phyloP scores from a whole-genome alignment of 2,329 filamentous ascomycete genomes.

The Sclerotinia spermophila region DNA sequence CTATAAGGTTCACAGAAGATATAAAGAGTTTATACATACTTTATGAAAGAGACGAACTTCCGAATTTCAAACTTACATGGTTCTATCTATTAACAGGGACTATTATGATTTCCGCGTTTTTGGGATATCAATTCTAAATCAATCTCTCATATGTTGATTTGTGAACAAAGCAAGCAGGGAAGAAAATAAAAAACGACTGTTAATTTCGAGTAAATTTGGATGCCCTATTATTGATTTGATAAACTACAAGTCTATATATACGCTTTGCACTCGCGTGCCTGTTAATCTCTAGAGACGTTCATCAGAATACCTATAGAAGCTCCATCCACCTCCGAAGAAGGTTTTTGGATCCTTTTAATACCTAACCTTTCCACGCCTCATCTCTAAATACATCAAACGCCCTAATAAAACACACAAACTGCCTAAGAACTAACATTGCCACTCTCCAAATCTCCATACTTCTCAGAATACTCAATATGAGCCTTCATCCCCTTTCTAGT shows the following conservation, averaged over 20 bases:
- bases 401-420: neutral
- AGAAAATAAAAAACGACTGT: neutral
- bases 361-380: neutral
- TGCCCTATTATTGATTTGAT: neutral
- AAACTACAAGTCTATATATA: neutral
- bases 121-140: neutral
- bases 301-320: fast-evolving
- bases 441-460: conserved; percentile 1
- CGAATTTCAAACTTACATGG: too few relatives aligned
- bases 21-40: neutral
- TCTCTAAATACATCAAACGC: neutral
- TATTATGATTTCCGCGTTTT: too few relatives aligned
- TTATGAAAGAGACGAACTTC: too few relatives aligned
- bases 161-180: neutral
- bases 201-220: neutral
- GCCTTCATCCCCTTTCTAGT: neutral
- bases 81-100: too few relatives aligned
- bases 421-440: neutral
- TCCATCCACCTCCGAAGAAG: neutral
- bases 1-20: neutral
- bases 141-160: neutral
- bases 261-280: neutral
- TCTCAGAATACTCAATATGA: neutral
- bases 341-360: neutral
- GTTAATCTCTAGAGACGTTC: neutral